Conservation (phyloP, 192 early-diverging fungal genomes). For the Phycomyces nitens region DNA sequence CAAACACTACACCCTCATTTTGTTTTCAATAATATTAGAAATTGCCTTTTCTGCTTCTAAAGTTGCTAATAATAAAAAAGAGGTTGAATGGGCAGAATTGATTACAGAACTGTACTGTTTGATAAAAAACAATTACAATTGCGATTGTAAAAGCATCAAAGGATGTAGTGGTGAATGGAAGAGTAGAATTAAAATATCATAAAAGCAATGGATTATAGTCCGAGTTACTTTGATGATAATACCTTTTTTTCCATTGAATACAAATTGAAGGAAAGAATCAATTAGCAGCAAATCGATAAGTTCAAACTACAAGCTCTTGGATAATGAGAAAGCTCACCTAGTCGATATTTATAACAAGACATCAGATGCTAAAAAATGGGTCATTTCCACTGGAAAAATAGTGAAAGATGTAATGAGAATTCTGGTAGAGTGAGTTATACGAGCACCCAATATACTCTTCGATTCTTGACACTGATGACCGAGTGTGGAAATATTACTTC, state of each 20-base stretch:
- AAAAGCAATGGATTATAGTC: slow-evolving; percentile 10
- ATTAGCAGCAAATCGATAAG: not conserved
- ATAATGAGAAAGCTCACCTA: not conserved
- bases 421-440: not conserved
- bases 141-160: slow-evolving; percentile 7
- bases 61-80: slow-evolving; percentile 8
- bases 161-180: slow-evolving; percentile 4
- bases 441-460: slow-evolving; percentile 1
- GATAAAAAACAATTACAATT: slow-evolving; percentile 5
- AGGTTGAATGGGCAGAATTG: not conserved
- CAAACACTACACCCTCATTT: not conserved
- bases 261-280: not conserved
- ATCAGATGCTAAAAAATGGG: not conserved
- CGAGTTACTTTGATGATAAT: not conserved
- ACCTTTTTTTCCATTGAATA: slow-evolving; percentile 7
- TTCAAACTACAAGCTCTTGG: slow-evolving; percentile 6
- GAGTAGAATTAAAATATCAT: not conserved
- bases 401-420: not conserved
- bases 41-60: not conserved
- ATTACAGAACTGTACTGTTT: not conserved
- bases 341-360: slow-evolving; percentile 2
- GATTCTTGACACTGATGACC: slow-evolving; percentile 2
- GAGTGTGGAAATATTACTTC: slow-evolving; percentile 4
- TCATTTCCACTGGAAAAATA: not conserved
- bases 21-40: not conserved